Evolutionary conservation across 306 rosid species (phyloP).

Genomic region (Carpinus viminea): DNA sequence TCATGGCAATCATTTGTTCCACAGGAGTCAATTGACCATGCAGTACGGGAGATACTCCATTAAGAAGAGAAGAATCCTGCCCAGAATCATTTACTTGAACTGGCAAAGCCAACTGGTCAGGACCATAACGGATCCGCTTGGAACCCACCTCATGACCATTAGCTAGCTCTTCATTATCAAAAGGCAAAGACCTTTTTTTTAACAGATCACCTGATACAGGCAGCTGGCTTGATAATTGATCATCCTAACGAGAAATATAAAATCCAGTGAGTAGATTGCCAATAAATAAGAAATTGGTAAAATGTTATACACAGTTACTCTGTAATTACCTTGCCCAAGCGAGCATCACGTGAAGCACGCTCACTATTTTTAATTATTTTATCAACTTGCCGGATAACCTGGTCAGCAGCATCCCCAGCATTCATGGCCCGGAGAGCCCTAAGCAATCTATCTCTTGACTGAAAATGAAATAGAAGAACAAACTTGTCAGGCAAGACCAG

Average conservation of each 20-base stretch:
- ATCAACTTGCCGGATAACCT: conserved; percentile 90
- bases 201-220: conserved; percentile 60
- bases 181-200: conserved; percentile 63
- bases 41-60: conserved; percentile 58
- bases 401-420: conserved; percentile 98
- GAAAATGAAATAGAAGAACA: conserved; percentile 31
- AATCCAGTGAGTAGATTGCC: conserved; percentile 19
- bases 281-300: conserved; percentile 16
- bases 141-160: conserved; percentile 64
- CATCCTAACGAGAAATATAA: conserved; percentile 56
- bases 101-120: conserved; percentile 48
- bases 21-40: conserved; percentile 76
- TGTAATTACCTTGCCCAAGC: conserved; percentile 62
- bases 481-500: conserved; percentile 34
- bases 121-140: conserved; percentile 65
- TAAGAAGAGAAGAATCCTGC: conserved; percentile 48
- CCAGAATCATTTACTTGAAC: conserved; percentile 62
- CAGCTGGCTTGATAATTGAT: conserved; percentile 57
- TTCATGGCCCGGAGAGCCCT: conserved; percentile 82
- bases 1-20: conserved; percentile 95
- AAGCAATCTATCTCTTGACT: conserved; percentile 85
- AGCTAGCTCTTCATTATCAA: conserved; percentile 64
- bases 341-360: conserved; percentile 73
- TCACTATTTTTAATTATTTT: conserved; percentile 78
- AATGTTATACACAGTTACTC: conserved; percentile 4